Evolutionary conservation across 192 early-diverging fungal species (phyloP).

Genomic region (Lobulomyces angularis): DNA sequence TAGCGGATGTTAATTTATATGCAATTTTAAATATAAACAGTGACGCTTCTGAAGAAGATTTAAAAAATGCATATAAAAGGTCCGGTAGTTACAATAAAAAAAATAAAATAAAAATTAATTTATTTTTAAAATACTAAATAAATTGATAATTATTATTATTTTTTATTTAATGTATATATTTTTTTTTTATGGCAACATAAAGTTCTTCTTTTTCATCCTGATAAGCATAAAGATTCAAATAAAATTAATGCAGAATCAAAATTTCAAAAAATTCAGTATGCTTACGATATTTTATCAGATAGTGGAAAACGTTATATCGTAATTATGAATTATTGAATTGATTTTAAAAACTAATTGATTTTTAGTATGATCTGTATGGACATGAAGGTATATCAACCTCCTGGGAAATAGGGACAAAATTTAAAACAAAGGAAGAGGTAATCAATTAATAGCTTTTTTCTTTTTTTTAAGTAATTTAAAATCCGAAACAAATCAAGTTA

Average conservation of each 20-base stretch:
- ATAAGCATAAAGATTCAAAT: conserved; percentile 25
- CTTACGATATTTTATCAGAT: conserved; percentile 23
- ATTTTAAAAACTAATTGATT: conserved; percentile 9
- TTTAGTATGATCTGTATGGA: conserved; percentile 40
- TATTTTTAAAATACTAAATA: too few species aligned
- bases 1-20: too few species aligned
- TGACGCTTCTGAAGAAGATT: conserved; percentile 38
- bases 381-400: conserved; percentile 23
- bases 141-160: too few species aligned
- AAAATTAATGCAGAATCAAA: conserved; percentile 24
- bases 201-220: conserved; percentile 45
- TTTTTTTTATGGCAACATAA: too few species aligned
- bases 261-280: conserved; percentile 36
- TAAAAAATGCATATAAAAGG: conserved; percentile 35
- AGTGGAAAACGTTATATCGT: conserved; percentile 6
- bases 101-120: too few species aligned
- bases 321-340: background rate
- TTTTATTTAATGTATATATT: too few species aligned
- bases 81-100: too few species aligned
- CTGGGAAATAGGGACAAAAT: conserved; percentile 31
- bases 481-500: conserved; percentile 13
- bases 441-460: conserved; percentile 14
- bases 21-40: too few species aligned
- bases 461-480: background rate
- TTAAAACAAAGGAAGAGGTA: conserved; percentile 1